These are phyloP conservation scores for Paxillus involutus DNA, from an alignment of 768 basidiomycete genomes.

Conservation along the genomic window DNA sequence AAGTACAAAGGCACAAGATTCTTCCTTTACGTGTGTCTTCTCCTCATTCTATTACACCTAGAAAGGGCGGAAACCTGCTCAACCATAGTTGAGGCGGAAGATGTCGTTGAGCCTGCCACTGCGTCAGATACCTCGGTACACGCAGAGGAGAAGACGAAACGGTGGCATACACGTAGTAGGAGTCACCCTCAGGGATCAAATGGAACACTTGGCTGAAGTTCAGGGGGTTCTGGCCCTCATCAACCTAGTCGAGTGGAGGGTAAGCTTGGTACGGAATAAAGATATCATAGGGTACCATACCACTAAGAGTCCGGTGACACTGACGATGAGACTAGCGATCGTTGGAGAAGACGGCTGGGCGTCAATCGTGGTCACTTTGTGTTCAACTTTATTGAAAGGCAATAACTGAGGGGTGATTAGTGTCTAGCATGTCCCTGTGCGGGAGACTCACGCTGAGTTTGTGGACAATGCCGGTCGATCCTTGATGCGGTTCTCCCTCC, in stretches of 20 bases:
- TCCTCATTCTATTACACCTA: conserved; percentile 3
- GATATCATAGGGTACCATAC: conserved; percentile 41
- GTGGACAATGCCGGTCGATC: conserved; percentile 54
- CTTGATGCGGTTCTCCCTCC: conserved; percentile 63
- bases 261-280: conserved; percentile 1
- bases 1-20: conserved; percentile 9
- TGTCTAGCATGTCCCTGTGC: background rate
- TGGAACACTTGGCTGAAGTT: conserved; percentile 95
- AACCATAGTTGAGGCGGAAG: conserved; percentile 85
- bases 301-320: conserved; percentile 83
- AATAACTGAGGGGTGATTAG: conserved; percentile 46
- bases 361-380: conserved; percentile 81
- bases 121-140: conserved; percentile 7
- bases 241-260: conserved; percentile 54
- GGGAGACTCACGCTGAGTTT: conserved; percentile 63
- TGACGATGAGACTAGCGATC: conserved; percentile 66
- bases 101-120: conserved; percentile 74
- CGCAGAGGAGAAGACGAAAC: background rate
- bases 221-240: conserved; percentile 76
- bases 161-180: conserved; percentile 80
- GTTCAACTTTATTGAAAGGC: conserved; percentile 80
- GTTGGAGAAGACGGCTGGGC: conserved; percentile 77
- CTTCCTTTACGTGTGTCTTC: conserved; percentile 20
- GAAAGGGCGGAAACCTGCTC: conserved; percentile 4
- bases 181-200: conserved; percentile 68